Percentiles rank a stretch among this genome's conserved stretches.
phyloP scores from a whole-genome alignment of 345 rosid species.

The Melaleuca quinquenervia region DNA sequence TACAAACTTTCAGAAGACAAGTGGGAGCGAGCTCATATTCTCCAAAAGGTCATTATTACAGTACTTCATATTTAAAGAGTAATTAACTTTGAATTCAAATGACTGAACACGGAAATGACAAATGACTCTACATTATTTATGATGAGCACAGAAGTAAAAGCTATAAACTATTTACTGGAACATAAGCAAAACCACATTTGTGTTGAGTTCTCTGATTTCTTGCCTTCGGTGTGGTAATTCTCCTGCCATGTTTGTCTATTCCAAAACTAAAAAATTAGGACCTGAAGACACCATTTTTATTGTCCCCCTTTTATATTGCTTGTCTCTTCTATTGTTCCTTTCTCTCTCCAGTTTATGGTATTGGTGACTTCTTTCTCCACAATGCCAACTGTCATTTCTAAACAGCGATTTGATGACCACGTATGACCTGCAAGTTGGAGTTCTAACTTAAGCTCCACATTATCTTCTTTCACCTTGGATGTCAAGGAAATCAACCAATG shows the following conservation, averaged over 20 bases:
- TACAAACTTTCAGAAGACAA: constrained; percentile 59
- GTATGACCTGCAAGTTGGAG: neutral
- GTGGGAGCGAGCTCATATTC: constrained; percentile 87
- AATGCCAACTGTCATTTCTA: neutral
- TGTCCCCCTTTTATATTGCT: neutral
- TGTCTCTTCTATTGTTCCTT: neutral
- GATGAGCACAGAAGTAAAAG: neutral
- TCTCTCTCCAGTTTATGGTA: neutral
- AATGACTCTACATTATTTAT: neutral
- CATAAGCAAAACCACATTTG: neutral
- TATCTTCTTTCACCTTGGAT: neutral
- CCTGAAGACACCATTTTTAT: neutral
- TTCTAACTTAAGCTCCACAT: neutral
- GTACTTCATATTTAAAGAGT: neutral
- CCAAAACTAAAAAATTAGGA: neutral
- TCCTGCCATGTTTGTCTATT: neutral
- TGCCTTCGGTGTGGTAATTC: neutral
- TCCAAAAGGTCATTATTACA: constrained; percentile 47
- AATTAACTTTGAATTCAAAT: neutral
- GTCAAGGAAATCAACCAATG: neutral
- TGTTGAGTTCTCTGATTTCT: neutral
- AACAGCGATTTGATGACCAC: neutral
- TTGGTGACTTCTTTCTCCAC: neutral
- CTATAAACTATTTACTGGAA: neutral
- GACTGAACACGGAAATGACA: neutral